Base-by-base conservation (phyloP, 768 basidiomycete species). In the Infundibulicybe gibba region DNA sequence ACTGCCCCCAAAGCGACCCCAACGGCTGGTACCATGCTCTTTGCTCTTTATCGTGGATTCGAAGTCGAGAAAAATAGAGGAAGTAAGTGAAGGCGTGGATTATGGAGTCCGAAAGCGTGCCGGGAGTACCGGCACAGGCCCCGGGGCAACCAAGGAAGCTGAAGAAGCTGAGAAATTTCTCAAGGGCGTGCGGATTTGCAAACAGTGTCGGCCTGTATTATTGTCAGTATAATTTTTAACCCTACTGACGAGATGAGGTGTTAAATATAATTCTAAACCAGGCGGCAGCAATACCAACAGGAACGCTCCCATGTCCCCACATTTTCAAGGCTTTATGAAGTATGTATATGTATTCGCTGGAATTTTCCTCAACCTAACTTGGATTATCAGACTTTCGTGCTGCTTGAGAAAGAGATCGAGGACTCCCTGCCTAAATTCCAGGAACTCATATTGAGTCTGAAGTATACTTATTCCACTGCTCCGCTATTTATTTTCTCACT, bases 321-420 rank as follows among this genome's bases (percentile, higher is more conserved):
- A 0, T 85, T 90, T 61, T 68, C 77, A 19, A 76, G 76, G 54
- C 70, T 94, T 21, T 88, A 97, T 61, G 80, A 85, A 56, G 89
- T 86, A 58, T 30, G 64, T 52, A 2, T 9, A 37, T 31, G 32
- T 21, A 30, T 38, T 38, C 25, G 13, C 37, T 17, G n/a, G 8
- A n/a, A 4, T 37, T 38, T 40, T 45, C 17, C 40, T 35, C 40
- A 30, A 10, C 41, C 37, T 35, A 35, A 37, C 33, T 25, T 15
- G 9, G 35, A 38, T 38, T 19, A 10, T 38, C 63, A 92, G 78
- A 77, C 79, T 1, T 82, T 98, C 49, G 67, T 90, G 32, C 62
- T 58, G 33, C 67, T 97, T 6, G 94, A 99, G 68, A 76, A 79
- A 44, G 94, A 97, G 54, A 94, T 98, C n/a, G 89, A 92, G 60